These are phyloP conservation scores for Ploettnerulaceae sp. DNA, from an alignment of 2,329 filamentous ascomycete genomes.

Conservation along the genomic window DNA sequence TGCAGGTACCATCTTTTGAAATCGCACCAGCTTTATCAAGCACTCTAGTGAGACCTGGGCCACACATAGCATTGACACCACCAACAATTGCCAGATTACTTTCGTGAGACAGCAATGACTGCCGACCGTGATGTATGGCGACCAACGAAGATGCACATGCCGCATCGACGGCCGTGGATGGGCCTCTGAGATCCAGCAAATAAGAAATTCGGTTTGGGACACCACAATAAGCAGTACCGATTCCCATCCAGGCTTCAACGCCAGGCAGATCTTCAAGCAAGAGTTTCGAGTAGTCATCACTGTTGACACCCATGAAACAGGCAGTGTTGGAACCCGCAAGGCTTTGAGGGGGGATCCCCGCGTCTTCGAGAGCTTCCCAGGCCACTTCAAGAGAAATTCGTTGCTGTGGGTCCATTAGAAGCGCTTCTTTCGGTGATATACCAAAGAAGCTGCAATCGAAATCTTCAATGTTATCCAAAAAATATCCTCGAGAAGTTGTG, in stretches of 20 bases:
- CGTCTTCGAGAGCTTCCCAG: conserved; percentile 5
- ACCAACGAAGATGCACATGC: conserved; percentile 42
- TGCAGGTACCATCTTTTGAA: conserved; percentile 35
- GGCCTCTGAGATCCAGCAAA: conserved; percentile 6
- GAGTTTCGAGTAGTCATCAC: not conserved
- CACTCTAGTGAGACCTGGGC: conserved; percentile 7
- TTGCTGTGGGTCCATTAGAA: conserved; percentile 4
- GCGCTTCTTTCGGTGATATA: not conserved
- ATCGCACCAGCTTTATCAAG: conserved; percentile 24
- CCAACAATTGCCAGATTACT: conserved; percentile 40
- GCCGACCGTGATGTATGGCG: conserved; percentile 49
- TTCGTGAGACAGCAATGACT: conserved; percentile 44
- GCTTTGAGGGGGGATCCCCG: not conserved
- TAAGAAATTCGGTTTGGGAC: conserved; percentile 7
- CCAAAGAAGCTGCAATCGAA: conserved; percentile 5
- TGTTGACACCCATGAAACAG: not conserved
- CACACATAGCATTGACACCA: conserved; percentile 21
- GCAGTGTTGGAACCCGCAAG: conserved; percentile 4
- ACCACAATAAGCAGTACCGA: not conserved
- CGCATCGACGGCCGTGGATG: conserved; percentile 4
- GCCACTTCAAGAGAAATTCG: conserved; percentile 2
- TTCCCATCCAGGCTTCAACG: not conserved
- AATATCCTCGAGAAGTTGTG: conserved; percentile 1
- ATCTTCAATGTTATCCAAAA: conserved; percentile 1
- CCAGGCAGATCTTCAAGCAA: not conserved